Conservation (phyloP, 495 filamentous ascomycete genomes). For the Opeltia flavorubescens region DNA sequence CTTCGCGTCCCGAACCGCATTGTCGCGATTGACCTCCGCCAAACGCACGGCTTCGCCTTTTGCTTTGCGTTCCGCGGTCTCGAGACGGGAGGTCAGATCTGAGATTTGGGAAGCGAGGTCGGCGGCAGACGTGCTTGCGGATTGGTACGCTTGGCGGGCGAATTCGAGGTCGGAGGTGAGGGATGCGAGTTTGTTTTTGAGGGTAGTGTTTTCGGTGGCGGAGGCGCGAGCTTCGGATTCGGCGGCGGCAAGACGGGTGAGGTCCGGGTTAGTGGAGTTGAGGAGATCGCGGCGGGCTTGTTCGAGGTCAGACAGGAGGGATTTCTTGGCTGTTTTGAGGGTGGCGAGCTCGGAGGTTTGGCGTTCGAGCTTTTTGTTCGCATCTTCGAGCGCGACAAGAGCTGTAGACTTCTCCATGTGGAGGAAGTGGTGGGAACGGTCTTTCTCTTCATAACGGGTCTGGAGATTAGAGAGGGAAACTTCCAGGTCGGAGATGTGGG, state of each 20-base stretch:
- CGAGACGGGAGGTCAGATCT: conserved; percentile 32
- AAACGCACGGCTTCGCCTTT: conserved; percentile 35
- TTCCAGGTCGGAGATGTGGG: conserved; percentile 1
- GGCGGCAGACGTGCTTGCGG: conserved; percentile 39
- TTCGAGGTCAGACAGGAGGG: conserved; percentile 34
- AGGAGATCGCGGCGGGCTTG: conserved; percentile 32
- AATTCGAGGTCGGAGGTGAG: conserved; percentile 39
- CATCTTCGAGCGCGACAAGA: conserved; percentile 7
- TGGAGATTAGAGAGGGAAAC: not conserved
- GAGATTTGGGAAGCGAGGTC: conserved; percentile 37
- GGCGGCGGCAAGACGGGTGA: conserved; percentile 33
- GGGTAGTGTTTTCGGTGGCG: conserved; percentile 24
- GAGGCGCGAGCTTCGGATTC: conserved; percentile 31
- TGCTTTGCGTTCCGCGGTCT: conserved; percentile 34
- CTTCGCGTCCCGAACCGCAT: conserved; percentile 8
- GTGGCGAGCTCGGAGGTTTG: conserved; percentile 28
- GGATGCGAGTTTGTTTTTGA: conserved; percentile 30
- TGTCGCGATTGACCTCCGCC: conserved; percentile 31
- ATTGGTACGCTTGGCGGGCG: conserved; percentile 47
- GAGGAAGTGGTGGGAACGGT: conserved; percentile 2
- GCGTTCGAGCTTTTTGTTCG: conserved; percentile 25
- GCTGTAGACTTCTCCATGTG: not conserved
- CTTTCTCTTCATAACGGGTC: not conserved
- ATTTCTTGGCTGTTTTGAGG: conserved; percentile 34
- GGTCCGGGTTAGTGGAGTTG: conserved; percentile 30